These are phyloP conservation scores for Cordyceps pruinosa DNA, from an alignment of 2,329 filamentous ascomycete species.

Conservation along the genomic window DNA sequence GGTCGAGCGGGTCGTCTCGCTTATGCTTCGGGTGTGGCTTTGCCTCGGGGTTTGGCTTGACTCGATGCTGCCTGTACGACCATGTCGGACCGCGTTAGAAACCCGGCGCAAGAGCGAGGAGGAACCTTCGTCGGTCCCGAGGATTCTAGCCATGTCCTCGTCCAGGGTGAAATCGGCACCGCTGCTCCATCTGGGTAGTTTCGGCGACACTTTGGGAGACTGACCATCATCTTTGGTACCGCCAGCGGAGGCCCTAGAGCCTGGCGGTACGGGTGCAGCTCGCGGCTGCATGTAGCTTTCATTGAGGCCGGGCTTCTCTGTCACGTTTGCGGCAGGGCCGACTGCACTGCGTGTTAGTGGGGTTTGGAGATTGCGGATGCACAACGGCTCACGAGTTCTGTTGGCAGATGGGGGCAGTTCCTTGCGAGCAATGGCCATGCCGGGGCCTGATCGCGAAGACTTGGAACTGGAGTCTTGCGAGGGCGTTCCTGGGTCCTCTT, in stretches of 20 bases:
- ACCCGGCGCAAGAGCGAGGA: constrained; percentile 80
- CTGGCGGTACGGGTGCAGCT: constrained; percentile 47
- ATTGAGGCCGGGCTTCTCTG: constrained; percentile 22
- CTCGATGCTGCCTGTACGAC: constrained; percentile 76
- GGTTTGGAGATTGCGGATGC: neutral
- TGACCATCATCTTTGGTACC: constrained; percentile 33
- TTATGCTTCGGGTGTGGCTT: constrained; percentile 55
- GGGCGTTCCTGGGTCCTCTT: constrained; percentile 43
- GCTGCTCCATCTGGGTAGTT: constrained; percentile 65
- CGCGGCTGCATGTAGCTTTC: constrained; percentile 54
- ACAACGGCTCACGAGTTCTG: constrained; percentile 36
- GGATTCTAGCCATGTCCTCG: constrained; percentile 86
- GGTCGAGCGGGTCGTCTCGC: constrained; percentile 58
- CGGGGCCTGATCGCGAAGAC: constrained; percentile 29
- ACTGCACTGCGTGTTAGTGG: constrained; percentile 23
- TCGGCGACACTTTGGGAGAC: constrained; percentile 53
- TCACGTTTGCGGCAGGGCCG: constrained; percentile 26
- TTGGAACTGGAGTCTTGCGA: constrained; percentile 36
- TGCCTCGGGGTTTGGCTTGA: constrained; percentile 36
- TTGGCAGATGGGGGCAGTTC: constrained; percentile 44
- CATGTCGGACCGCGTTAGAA: constrained; percentile 90
- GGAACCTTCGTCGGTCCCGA: constrained; percentile 68
- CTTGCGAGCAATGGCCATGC: constrained; percentile 55
- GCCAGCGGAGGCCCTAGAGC: constrained; percentile 30
- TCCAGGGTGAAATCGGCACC: constrained; percentile 90